Evolutionary conservation across 73 alveolate species (phyloP).

Genomic region (Uronychia binucleata): DNA sequence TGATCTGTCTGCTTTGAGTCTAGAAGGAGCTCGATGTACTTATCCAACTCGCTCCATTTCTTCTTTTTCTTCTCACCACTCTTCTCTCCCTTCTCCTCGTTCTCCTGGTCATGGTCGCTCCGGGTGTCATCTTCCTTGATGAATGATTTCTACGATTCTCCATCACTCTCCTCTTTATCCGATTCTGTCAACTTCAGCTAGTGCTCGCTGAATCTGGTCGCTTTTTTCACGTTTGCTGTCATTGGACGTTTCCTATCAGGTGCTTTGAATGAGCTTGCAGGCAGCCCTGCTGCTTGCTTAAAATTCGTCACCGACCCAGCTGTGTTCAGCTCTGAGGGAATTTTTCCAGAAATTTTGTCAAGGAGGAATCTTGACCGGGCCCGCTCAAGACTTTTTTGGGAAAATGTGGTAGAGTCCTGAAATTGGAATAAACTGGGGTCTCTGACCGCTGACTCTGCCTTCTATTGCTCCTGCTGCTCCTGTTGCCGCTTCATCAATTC

Average conservation of each 20-base stretch:
- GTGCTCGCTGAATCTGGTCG: not conserved
- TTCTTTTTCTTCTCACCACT: conserved; percentile 4
- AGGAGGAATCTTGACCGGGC: conserved; percentile 32
- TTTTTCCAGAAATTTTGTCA: conserved; percentile 31
- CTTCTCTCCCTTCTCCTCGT: not conserved
- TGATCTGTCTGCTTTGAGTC: conserved; percentile 50
- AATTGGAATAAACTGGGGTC: conserved; percentile 15
- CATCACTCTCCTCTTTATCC: not conserved
- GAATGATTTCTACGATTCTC: not conserved
- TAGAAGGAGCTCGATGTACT: conserved; percentile 52
- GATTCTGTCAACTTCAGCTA: conserved; percentile 8
- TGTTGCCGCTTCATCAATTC: conserved; percentile 3
- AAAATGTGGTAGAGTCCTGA: conserved; percentile 27
- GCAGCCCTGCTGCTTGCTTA: too few species aligned
- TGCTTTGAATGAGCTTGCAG: not conserved
- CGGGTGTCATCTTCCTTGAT: conserved; percentile 17
- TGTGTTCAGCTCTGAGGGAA: not conserved
- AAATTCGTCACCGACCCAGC: not conserved
- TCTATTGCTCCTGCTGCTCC: not conserved
- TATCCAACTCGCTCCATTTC: conserved; percentile 55
- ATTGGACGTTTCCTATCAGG: not conserved
- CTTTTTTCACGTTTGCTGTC: not conserved
- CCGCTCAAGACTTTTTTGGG: conserved; percentile 30
- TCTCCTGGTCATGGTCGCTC: conserved; percentile 5
- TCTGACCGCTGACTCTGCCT: conserved; percentile 10